A percentile compares a stretch with the other conserved stretches of the same genome.
These are phyloP conservation scores for Lepidopterella palustris DNA, from an alignment of 495 filamentous ascomycete genomes.

Conservation along the genomic window DNA sequence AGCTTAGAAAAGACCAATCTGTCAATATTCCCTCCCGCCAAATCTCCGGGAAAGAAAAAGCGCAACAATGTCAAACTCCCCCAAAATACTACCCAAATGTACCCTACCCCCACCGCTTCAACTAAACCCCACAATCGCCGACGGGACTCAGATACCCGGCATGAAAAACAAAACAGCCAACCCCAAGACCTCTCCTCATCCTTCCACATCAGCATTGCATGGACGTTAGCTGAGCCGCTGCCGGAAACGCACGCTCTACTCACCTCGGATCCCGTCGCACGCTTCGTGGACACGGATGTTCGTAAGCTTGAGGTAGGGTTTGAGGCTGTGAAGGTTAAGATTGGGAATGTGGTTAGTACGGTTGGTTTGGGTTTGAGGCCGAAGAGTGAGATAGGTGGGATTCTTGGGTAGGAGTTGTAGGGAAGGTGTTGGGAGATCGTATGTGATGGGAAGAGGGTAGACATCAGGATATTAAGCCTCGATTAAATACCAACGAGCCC, in stretches of 20 bases:
- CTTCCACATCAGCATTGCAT: constrained; percentile 78
- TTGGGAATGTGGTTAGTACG: constrained; percentile 58
- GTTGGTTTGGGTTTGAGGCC: not conserved
- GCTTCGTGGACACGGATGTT: not conserved
- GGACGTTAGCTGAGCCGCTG: constrained; percentile 38
- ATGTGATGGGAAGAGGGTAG: no score
- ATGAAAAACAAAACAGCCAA: no score
- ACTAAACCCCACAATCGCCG: no score
- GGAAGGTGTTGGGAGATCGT: no score
- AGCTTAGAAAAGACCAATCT: not conserved
- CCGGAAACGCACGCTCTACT: not conserved
- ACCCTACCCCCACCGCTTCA: no score
- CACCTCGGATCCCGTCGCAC: not conserved
- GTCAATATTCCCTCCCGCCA: no score
- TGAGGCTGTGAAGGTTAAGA: constrained; percentile 61
- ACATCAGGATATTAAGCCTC: no score
- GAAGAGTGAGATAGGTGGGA: not conserved
- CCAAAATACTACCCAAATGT: no score
- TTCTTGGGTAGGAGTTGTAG: no score
- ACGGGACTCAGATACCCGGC: not conserved
- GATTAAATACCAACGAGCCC: no score
- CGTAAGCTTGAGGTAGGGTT: constrained; percentile 35
- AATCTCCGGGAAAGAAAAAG: no score
- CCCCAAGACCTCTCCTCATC: constrained; percentile 40
- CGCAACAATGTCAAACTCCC: no score